Evolutionary conservation across 768 basidiomycete species (phyloP), one percentile per base, ranked within the genome.

Genomic region (Tulasnella calospora): DNA sequence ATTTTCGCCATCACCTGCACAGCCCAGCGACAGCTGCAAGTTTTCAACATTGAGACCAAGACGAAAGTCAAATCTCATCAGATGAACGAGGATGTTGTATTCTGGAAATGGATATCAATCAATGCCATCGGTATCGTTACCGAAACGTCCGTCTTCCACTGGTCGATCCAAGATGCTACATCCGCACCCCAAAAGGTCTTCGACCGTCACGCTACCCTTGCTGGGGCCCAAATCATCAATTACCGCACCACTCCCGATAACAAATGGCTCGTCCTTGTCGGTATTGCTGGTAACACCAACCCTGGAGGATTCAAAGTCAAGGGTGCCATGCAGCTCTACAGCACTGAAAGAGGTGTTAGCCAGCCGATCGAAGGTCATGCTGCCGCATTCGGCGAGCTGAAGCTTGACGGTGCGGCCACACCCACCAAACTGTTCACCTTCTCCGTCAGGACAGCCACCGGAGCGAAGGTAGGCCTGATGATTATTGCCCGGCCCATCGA

Each of bases 321-420:
- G 86, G 98, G 98, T 38, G 89, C 94, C 9, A 98, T 99, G 93
- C 98, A 99, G 84, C 87, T 99, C 33, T 99, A 98, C 86, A 97
- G 93, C 83, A 87, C 91, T 79, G 96, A 98, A 80, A 89, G 98
- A 27, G 92, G 91, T 21, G 95, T 99, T 82, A 96, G 93, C 82
- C 98, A 99, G 85, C 94, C 98, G 46, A 99, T 99, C 78, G 98
- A 99, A 83, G 98, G 98, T 8, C 98, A 99, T 82, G 98, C 98
- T 38, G 98, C 98, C 75, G 91, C 96, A 36, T 99, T 99, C 83
- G 94, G 96, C 10, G 92, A 95, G 84, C 82, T 99, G 77, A 96
- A 94, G 87, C 86, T 92, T 75, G 98, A 99, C 76, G 96, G 96
- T 35, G 91, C 94, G 82, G 90, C 92, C 82, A 88, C 90, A 74